Evolutionary conservation across 306 rosid species (phyloP).

Genomic region (Quercus alba): DNA sequence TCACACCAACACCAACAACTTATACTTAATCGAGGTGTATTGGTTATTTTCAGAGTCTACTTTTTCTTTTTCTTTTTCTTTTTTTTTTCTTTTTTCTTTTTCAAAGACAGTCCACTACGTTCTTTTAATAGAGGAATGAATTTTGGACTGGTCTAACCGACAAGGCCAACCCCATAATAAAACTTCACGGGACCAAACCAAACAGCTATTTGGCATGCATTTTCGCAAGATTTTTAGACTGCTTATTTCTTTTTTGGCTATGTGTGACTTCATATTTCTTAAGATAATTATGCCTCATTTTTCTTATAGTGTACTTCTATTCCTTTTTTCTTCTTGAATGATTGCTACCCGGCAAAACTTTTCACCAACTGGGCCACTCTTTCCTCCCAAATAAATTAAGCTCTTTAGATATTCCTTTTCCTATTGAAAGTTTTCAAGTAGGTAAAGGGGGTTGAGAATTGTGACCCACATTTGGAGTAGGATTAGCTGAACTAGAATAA

Average conservation of each 20-base stretch:
- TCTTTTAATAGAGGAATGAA: no score
- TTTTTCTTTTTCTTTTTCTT: no score
- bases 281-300: neutral
- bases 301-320: neutral
- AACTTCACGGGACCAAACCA: neutral
- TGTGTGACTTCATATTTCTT: no score
- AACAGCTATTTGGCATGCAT: neutral
- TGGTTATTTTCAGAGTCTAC: no score
- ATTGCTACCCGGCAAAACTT: neutral
- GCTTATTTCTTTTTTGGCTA: no score
- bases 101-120: no score
- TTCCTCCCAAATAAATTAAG: neutral
- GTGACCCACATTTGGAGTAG: slow-evolving; percentile 11
- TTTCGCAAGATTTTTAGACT: neutral
- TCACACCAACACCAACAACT: no score
- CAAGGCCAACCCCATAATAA: neutral
- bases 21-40: no score
- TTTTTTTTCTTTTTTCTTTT: no score
- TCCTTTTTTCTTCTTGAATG: neutral
- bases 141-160: neutral
- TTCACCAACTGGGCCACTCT: neutral
- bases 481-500: slow-evolving; percentile 2
- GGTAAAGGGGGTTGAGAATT: slow-evolving; percentile 23
- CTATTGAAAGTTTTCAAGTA: neutral
- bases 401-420: neutral